phyloP scores from a whole-genome alignment of 2,329 filamentous ascomycete genomes.

The Cryphonectria carpinicola region DNA sequence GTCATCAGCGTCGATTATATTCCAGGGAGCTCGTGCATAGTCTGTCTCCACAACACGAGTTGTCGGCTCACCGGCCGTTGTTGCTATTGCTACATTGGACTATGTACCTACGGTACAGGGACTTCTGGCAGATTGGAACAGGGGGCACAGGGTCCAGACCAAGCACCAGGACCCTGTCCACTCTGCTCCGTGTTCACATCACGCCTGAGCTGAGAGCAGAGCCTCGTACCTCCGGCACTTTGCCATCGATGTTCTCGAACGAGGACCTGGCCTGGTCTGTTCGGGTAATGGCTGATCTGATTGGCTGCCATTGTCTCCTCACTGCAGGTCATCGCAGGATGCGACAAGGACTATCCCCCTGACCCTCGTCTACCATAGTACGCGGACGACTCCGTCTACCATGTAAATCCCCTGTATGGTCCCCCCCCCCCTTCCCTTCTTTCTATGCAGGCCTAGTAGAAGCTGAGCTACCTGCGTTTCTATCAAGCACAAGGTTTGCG shows the following conservation, averaged over 20 bases:
- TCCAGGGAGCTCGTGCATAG: constrained; percentile 36
- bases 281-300: constrained; percentile 29
- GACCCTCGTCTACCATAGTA: constrained; percentile 2
- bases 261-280: constrained; percentile 17
- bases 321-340: constrained; percentile 27
- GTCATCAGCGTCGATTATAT: constrained; percentile 36
- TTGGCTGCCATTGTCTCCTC: constrained; percentile 23
- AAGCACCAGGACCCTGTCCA: constrained; percentile 1
- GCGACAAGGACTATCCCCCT: constrained; percentile 29
- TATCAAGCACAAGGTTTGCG: background rate
- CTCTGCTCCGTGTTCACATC: constrained; percentile 10
- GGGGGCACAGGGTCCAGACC: background rate
- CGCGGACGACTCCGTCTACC: constrained; percentile 17
- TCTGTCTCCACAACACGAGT: constrained; percentile 34
- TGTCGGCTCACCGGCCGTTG: constrained; percentile 16
- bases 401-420: constrained; percentile 8
- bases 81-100: background rate
- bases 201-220: constrained; percentile 10
- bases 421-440: background rate
- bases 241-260: constrained; percentile 18
- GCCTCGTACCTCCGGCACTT: constrained; percentile 19
- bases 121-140: constrained; percentile 13
- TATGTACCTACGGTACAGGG: background rate
- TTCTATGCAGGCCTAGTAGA: constrained; percentile 7
- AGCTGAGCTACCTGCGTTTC: background rate